Conservation (phyloP, 495 filamentous ascomycete species). For the Hypoxylon trugodes region DNA sequence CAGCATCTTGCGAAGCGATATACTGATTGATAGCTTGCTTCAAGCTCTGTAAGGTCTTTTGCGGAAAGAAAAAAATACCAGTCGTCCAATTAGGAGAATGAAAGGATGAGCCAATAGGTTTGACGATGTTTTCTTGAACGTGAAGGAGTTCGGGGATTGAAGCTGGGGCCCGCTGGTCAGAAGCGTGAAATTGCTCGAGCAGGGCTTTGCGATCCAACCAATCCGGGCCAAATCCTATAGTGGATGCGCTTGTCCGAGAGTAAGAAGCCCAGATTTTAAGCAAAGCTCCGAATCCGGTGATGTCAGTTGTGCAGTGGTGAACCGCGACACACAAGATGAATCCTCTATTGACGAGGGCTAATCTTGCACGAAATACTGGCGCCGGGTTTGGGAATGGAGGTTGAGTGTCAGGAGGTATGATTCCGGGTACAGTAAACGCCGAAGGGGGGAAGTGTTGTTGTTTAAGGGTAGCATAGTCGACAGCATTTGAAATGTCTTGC, state of each 20-base stretch:
- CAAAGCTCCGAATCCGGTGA: slow-evolving; percentile 40
- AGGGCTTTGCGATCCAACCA: slow-evolving; percentile 32
- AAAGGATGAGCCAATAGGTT: neutral
- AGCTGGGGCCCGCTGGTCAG: neutral
- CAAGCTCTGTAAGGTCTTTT: slow-evolving; percentile 19
- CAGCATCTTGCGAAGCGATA: slow-evolving; percentile 9
- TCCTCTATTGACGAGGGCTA: slow-evolving; percentile 37
- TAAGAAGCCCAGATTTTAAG: slow-evolving; percentile 44
- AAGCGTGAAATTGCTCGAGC: neutral
- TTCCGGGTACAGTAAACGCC: slow-evolving; percentile 14
- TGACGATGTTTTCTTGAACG: slow-evolving; percentile 6
- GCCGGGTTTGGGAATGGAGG: slow-evolving; percentile 28
- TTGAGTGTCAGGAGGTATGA: slow-evolving; percentile 31
- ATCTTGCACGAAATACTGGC: slow-evolving; percentile 38
- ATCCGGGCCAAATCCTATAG: slow-evolving; percentile 20
- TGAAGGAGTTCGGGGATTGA: slow-evolving; percentile 35
- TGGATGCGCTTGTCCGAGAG: slow-evolving; percentile 28
- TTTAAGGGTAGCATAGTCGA: slow-evolving; percentile 37
- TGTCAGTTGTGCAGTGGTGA: slow-evolving; percentile 42
- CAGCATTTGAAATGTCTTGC: slow-evolving; percentile 20
- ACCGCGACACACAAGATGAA: slow-evolving; percentile 38
- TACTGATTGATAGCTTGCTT: slow-evolving; percentile 30
- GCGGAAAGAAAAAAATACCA: slow-evolving; percentile 37
- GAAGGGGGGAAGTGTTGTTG: slow-evolving; percentile 34
- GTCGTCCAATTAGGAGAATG: slow-evolving; percentile 5